Evolutionary conservation across 805 yeast species (phyloP).

Genomic region (Saturnispora galanensis): DNA sequence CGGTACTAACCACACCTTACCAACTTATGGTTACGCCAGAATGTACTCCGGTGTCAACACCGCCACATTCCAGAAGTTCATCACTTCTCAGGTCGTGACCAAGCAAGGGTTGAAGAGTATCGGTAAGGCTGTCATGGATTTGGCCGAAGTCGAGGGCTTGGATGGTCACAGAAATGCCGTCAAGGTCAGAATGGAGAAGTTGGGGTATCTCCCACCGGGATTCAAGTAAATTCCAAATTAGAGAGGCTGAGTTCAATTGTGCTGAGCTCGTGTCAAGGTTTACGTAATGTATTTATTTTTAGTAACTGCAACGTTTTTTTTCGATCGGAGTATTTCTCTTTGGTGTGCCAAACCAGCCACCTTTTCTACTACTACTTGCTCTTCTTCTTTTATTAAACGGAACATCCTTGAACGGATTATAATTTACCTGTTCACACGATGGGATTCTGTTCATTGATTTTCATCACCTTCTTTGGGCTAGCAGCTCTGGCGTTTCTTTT

Average conservation of each 20-base stretch:
- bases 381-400: too few relatives aligned
- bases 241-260: too few relatives aligned
- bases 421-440: neutral
- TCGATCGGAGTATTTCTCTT: too few relatives aligned
- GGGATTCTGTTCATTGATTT: slow-evolving; percentile 6
- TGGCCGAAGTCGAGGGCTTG: slow-evolving; percentile 93
- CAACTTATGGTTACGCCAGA: slow-evolving; percentile 97
- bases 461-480: slow-evolving; percentile 19
- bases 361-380: too few relatives aligned
- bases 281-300: too few relatives aligned
- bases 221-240: slow-evolving; percentile 4
- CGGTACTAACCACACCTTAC: slow-evolving; percentile 97
- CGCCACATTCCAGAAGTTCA: slow-evolving; percentile 87
- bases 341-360: too few relatives aligned
- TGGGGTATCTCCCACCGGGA: slow-evolving; percentile 35
- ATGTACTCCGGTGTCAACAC: slow-evolving; percentile 97
- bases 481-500: slow-evolving; percentile 38
- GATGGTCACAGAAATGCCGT: slow-evolving; percentile 98
- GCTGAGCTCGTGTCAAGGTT: too few relatives aligned
- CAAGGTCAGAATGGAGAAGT: slow-evolving; percentile 80
- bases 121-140: slow-evolving; percentile 93
- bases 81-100: slow-evolving; percentile 87
- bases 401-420: too few relatives aligned
- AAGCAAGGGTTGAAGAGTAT: slow-evolving; percentile 77
- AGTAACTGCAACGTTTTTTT: too few relatives aligned